Base-by-base conservation (phyloP, 106 monocot species). In the Dendrobium huoshanense region DNA sequence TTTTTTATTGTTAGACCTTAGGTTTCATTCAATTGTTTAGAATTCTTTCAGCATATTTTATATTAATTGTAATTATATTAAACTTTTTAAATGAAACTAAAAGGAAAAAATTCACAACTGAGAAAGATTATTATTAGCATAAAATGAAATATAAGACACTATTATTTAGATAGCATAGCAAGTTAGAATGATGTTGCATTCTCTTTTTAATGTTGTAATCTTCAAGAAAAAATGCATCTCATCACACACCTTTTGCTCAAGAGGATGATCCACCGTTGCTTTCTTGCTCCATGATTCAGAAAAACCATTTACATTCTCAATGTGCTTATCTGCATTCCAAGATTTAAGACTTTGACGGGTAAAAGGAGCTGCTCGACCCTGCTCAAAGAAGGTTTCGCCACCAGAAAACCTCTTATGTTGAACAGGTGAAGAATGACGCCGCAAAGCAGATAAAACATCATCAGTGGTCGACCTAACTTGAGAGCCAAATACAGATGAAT, bases 401-500 rank as follows among this genome's bases (percentile, higher is more conserved):
- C 83, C 87, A 61, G 88, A 81, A 80, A 72, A 42, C 27, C 81
- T 95, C 31, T 83, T 75, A 80, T 88, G 78, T 55, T 91, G 92
- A 67, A 74, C 72, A 77, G 83, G 22, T 37, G 90, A 87, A 80
- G 91, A 90, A 85, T 93, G 89, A 13, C 76, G 88, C 44, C 88
- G 83, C 67, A 99, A 72, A 81, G 92, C 83, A 86, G 89, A 90
- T 51, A 99, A 88, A 79, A 99, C 98, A 85, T 95, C 92, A 84
- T 95, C 95, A 51, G 87, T 82, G 18, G 98, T 99, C 72, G 91
- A 70, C 73, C 92, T 86, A 47, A 99, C 82, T 78, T 93, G 89
- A 81, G 92, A 92, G 73, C 98, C 98, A 86, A 95, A 99, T 37
- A 99, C 98, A 89, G 77, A 84, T 80, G 94, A 83, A 83, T 99